Evolutionary conservation across 176 grass and related monocot species (phyloP).

Genomic region (Phoenix roebelenii): DNA sequence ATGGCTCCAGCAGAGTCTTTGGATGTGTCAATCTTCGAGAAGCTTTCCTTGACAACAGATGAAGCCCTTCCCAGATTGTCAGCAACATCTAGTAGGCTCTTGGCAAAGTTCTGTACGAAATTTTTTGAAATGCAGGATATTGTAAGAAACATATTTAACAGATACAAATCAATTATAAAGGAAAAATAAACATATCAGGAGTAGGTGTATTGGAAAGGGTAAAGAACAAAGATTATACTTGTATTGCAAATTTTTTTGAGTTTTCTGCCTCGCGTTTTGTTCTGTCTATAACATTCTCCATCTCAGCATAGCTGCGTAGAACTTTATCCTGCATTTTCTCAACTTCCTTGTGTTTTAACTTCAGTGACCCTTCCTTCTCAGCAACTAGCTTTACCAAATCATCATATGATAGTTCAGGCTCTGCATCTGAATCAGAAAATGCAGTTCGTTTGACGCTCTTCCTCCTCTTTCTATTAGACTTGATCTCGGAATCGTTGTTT

Average conservation of each 20-base stretch:
- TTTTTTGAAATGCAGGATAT: no score
- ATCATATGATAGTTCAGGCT: constrained; percentile 45
- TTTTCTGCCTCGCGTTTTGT: constrained; percentile 68
- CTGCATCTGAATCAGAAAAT: constrained; percentile 35
- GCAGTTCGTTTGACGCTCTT: constrained; percentile 23
- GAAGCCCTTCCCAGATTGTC: constrained; percentile 51
- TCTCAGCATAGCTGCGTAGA: constrained; percentile 62
- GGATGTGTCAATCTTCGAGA: constrained; percentile 49
- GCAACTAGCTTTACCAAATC: constrained; percentile 52
- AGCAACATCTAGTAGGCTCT: constrained; percentile 66
- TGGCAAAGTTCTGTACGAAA: constrained; percentile 41
- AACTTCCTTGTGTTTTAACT: constrained; percentile 57
- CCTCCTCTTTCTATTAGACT: constrained; percentile 9
- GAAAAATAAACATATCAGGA: no score
- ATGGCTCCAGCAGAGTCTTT: constrained; percentile 64
- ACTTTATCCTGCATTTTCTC: constrained; percentile 62
- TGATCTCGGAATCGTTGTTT: background rate
- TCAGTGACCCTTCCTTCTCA: constrained; percentile 67
- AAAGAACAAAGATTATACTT: constrained; percentile 22
- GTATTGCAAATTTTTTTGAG: constrained; percentile 62
- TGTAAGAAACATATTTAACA: no score
- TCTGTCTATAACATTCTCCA: constrained; percentile 54
- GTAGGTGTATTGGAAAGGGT: background rate
- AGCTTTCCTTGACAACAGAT: constrained; percentile 62
- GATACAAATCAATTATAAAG: no score